Evolutionary conservation across 2,329 filamentous ascomycete species (phyloP).

Genomic region (Cladosporium velox): DNA sequence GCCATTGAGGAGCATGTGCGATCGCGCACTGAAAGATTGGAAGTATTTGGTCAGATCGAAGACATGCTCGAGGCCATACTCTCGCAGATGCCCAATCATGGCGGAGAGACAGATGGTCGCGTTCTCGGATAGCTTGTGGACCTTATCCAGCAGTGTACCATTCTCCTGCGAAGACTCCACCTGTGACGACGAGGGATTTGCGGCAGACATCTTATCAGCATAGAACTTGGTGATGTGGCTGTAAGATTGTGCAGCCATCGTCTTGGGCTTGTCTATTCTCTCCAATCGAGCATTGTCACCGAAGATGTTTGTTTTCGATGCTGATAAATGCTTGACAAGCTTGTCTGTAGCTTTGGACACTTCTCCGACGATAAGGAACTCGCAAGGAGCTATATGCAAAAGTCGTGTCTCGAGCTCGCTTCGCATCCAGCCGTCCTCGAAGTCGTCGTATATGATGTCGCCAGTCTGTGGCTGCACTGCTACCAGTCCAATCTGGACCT

Average conservation of each 20-base stretch:
- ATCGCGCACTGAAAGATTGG: conserved; percentile 87
- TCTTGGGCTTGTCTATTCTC: conserved; percentile 72
- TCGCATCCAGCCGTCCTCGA: conserved; percentile 97
- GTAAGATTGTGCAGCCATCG: conserved; percentile 79
- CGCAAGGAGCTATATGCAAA: conserved; percentile 91
- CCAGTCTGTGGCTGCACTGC: conserved; percentile 95
- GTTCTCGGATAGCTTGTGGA: conserved; percentile 78
- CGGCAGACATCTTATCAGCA: conserved; percentile 72
- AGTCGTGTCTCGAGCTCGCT: conserved; percentile 94
- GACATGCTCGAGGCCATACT: conserved; percentile 92
- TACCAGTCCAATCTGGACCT: conserved; percentile 85
- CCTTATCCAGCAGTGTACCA: conserved; percentile 75
- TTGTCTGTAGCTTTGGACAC: conserved; percentile 91
- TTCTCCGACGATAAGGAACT: conserved; percentile 89
- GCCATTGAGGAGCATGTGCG: conserved; percentile 94
- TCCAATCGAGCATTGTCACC: conserved; percentile 89
- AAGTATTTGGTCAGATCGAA: conserved; percentile 98
- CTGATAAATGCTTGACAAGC: conserved; percentile 83
- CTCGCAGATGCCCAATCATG: conserved; percentile 90
- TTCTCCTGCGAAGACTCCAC: conserved; percentile 45
- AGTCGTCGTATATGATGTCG: conserved; percentile 92
- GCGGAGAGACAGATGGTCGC: conserved; percentile 91
- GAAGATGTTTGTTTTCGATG: conserved; percentile 85
- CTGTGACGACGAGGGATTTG: conserved; percentile 41
- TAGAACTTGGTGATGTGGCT: conserved; percentile 94